A percentile compares a stretch with the other conserved stretches of the same genome.
These are phyloP conservation scores for Bruguiera gymnorhiza DNA, from an alignment of 345 rosid genomes.

Conservation along the genomic window DNA sequence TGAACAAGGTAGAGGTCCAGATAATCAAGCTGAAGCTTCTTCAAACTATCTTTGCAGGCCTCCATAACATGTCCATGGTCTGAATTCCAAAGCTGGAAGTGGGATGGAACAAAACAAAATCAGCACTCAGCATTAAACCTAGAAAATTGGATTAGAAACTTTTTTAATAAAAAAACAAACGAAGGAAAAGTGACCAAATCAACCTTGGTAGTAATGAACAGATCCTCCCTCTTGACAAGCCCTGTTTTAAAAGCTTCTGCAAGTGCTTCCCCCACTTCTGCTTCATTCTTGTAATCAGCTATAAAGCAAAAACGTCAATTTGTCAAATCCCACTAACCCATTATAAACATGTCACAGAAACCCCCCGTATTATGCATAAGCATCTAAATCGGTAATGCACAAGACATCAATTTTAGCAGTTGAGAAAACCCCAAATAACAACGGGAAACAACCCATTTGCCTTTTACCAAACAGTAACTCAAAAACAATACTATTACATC, in stretches of 20 bases:
- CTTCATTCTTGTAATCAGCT: constrained; percentile 78
- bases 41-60: constrained; percentile 83
- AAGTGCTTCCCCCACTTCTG: constrained; percentile 71
- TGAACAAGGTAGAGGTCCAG: constrained; percentile 86
- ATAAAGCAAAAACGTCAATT: constrained; percentile 16
- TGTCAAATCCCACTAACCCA: background rate
- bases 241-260: constrained; percentile 59
- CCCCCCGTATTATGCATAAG: background rate
- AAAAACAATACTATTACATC: background rate
- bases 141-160: no score
- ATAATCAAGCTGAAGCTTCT: constrained; percentile 83
- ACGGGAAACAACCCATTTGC: background rate
- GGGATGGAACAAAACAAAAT: background rate
- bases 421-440: background rate
- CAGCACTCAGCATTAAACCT: background rate
- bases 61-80: constrained; percentile 85
- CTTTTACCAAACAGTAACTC: background rate
- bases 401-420: background rate
- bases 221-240: constrained; percentile 76
- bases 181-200: background rate
- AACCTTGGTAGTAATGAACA: constrained; percentile 83
- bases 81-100: constrained; percentile 85
- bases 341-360: background rate
- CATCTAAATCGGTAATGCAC: background rate
- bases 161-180: background rate